Evolutionary conservation across 192 early-diverging fungal species (phyloP).

Genomic region (Dispira simplex): DNA sequence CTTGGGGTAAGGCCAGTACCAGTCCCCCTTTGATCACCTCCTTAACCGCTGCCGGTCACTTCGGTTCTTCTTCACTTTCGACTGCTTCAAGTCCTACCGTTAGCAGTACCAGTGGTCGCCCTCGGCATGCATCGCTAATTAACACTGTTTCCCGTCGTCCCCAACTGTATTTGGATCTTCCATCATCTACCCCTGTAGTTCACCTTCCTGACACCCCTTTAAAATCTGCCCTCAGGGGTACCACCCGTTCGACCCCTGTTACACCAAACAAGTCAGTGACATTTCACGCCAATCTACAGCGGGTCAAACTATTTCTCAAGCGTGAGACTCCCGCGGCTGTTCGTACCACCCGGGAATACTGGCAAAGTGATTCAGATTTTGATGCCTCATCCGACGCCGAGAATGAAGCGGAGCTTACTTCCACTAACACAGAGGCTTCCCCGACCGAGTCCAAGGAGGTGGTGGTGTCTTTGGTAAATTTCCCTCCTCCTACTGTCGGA

Average conservation of each 20-base stretch:
- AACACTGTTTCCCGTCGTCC: neutral
- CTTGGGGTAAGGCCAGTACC: slow-evolving; percentile 11
- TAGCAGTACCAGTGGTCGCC: neutral
- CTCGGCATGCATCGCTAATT: neutral
- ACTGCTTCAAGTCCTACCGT: neutral
- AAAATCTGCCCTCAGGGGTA: slow-evolving; percentile 11
- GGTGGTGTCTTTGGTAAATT: slow-evolving; percentile 20
- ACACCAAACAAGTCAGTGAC: slow-evolving; percentile 42
- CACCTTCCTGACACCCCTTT: slow-evolving; percentile 12
- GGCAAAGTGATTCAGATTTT: slow-evolving; percentile 13
- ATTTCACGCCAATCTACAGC: slow-evolving; percentile 52
- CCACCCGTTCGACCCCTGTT: slow-evolving; percentile 19
- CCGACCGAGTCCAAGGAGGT: neutral
- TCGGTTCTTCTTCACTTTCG: neutral
- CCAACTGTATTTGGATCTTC: neutral
- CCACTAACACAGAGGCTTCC: too few species aligned
- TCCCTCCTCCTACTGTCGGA: slow-evolving; percentile 23
- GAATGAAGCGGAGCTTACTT: too few species aligned
- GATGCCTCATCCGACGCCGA: slow-evolving; percentile 4
- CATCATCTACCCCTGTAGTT: slow-evolving; percentile 5
- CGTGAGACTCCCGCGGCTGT: slow-evolving; percentile 41
- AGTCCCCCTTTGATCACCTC: slow-evolving; percentile 6
- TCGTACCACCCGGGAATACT: slow-evolving; percentile 22
- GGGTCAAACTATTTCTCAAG: slow-evolving; percentile 54
- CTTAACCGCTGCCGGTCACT: slow-evolving; percentile 3